Base-by-base conservation (phyloP, 805 yeast genomes). In the Teunomyces funiuensis region DNA sequence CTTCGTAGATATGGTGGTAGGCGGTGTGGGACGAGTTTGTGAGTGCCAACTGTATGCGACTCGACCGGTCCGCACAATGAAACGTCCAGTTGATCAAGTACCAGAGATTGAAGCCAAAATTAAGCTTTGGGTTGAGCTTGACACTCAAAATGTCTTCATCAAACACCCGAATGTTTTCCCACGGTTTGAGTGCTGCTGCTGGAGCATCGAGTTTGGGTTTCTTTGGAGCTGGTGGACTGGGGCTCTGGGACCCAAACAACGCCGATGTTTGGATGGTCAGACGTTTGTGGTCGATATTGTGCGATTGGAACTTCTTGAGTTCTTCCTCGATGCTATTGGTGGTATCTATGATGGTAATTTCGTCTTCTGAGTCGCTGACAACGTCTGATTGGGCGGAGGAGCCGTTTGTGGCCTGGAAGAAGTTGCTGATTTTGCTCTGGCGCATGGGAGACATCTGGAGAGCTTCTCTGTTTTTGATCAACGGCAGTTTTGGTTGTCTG, bases 71-170 rank as follows among this genome's bases (percentile, higher is more conserved):
- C 6, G 69, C 68, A 49, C 74, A 69, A 45, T 52, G 52, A 36
- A 65, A 63, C 8, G 64, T 45, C 74, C 74, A 69, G 28, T 57
- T 54, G 9, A 65, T 38, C 25, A 68, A 41, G 10, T 49, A 41
- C 72, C 71, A 65, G 5, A 69, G 9, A 28, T 43, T 53, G 48
- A 54, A 66, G 10, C 43, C 42, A 4, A 38, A 16, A 22, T 49
- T 47, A 11, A 44, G 36, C 13, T 40, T 41, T 2, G 63, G 62
- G 40, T 53, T 54, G 10, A 68, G 44, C 27, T 52, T 52, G 14
- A 43, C 42, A 2, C 59, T 47, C 5, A 68, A 38, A 4, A 64
- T 39, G 10, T 45, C 43, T 17, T 70, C 73, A 40, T 61, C 73
- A 52, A 63, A 66, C 2, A 68, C 49, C 27, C 45, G 51, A 26